Evolutionary conservation across 768 basidiomycete species (phyloP).

Genomic region (Gymnopilus dilepis): DNA sequence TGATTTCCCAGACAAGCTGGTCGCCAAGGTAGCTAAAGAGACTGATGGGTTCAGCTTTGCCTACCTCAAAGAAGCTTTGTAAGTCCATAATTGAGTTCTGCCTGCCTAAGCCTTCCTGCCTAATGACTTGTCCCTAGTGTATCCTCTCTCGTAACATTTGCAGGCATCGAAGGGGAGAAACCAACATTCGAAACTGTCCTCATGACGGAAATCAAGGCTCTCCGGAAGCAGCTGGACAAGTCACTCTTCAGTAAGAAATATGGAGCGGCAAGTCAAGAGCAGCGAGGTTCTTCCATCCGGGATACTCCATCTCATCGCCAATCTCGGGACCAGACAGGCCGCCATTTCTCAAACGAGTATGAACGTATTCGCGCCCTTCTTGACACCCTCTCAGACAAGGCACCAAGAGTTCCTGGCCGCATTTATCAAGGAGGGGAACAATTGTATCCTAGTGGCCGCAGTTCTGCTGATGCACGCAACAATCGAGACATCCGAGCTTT

Average conservation of each 20-base stretch:
- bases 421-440: constrained; percentile 3
- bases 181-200: constrained; percentile 56
- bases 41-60: constrained; percentile 84
- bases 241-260: constrained; percentile 10
- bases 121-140: constrained; percentile 49
- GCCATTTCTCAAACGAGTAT: constrained; percentile 6
- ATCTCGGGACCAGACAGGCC: constrained; percentile 7
- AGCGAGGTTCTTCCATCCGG: not conserved
- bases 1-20: constrained; percentile 68
- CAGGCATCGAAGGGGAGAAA: constrained; percentile 54
- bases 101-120: too few relatives aligned
- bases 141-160: constrained; percentile 71
- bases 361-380: constrained; percentile 25
- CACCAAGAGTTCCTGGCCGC: not conserved
- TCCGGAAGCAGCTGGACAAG: constrained; percentile 72
- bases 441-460: not conserved
- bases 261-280: not conserved
- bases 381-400: constrained; percentile 25
- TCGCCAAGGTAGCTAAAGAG: constrained; percentile 58
- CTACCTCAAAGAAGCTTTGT: constrained; percentile 92
- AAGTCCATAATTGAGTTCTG: too few relatives aligned
- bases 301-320: not conserved
- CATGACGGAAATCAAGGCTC: constrained; percentile 60
- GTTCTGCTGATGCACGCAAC: not conserved
- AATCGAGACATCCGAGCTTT: constrained; percentile 8